These are phyloP conservation scores for Ascochyta viciae-villosae DNA, from an alignment of 2,329 filamentous ascomycete species.

Conservation along the genomic window DNA sequence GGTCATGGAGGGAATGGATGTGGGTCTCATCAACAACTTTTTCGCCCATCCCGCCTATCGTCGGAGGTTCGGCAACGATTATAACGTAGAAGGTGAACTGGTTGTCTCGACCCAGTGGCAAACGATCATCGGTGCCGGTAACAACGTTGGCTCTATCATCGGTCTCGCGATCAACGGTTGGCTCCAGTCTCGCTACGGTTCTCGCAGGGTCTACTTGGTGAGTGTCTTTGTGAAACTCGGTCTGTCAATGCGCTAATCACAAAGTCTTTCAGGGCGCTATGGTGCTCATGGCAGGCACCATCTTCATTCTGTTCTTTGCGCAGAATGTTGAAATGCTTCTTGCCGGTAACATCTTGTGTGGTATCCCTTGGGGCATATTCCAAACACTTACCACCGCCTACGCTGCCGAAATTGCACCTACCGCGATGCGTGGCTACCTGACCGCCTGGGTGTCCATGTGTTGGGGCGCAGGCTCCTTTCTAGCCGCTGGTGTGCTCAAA, in stretches of 20 bases:
- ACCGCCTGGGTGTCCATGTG: conserved; percentile 73
- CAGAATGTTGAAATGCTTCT: conserved; percentile 47
- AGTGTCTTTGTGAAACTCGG: conserved; percentile 35
- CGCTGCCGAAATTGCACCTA: conserved; percentile 63
- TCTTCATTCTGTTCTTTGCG: conserved; percentile 54
- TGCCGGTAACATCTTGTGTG: conserved; percentile 64
- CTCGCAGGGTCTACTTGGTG: conserved; percentile 49
- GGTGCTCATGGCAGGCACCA: conserved; percentile 21
- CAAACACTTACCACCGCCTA: conserved; percentile 64
- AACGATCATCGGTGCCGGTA: conserved; percentile 50
- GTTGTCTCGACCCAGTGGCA: conserved; percentile 51
- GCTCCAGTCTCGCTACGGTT: conserved; percentile 50
- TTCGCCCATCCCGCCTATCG: conserved; percentile 58
- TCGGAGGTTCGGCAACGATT: conserved; percentile 42
- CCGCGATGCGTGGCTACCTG: conserved; percentile 59
- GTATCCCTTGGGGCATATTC: conserved; percentile 48
- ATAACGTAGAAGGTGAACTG: conserved; percentile 37
- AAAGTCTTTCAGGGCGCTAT: conserved; percentile 15
- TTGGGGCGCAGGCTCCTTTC: conserved; percentile 74
- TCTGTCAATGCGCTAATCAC: conserved; percentile 15
- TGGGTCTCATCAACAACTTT: conserved; percentile 79
- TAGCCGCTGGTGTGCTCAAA: conserved; percentile 72
- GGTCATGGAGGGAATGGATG: conserved; percentile 85
- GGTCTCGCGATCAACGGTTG: conserved; percentile 51
- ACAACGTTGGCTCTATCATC: conserved; percentile 47